Evolutionary conservation across 129 eudicot genomes (phyloP).

Genomic region (Artemisia argyi): DNA sequence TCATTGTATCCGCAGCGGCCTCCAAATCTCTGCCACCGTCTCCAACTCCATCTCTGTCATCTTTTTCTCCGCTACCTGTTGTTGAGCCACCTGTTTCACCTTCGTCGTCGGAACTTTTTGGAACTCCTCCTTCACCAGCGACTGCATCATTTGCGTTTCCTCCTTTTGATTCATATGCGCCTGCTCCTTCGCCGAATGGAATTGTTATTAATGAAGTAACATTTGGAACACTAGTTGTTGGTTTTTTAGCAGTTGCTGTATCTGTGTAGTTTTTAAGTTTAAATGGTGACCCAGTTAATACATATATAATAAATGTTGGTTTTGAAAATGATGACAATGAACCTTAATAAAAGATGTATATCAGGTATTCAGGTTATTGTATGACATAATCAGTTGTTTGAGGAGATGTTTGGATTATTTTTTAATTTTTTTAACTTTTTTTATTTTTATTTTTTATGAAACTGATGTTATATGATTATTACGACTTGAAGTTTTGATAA

Average conservation of each 20-base stretch:
- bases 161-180: slow-evolving; percentile 18
- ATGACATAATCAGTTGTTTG: no score
- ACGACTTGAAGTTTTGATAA: no score
- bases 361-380: no score
- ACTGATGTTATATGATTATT: no score
- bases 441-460: no score
- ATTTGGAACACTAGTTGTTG: slow-evolving; percentile 19
- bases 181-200: slow-evolving; percentile 33
- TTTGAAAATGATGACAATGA: no score
- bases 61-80: slow-evolving; percentile 15
- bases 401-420: no score
- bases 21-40: slow-evolving; percentile 20
- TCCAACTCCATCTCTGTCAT: slow-evolving; percentile 24
- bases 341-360: no score
- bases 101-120: slow-evolving; percentile 14
- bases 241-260: slow-evolving; percentile 26
- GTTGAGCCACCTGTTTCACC: slow-evolving; percentile 12
- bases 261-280: slow-evolving; percentile 14
- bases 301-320: not conserved
- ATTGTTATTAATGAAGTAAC: slow-evolving; percentile 9
- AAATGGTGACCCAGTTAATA: not conserved
- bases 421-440: no score
- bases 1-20: slow-evolving; percentile 27
- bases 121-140: slow-evolving; percentile 29
- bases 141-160: slow-evolving; percentile 9